Evolutionary conservation across 148 eudicot species (phyloP), one percentile per base, ranked within the genome.

Genomic region (Talinum fruticosum): DNA sequence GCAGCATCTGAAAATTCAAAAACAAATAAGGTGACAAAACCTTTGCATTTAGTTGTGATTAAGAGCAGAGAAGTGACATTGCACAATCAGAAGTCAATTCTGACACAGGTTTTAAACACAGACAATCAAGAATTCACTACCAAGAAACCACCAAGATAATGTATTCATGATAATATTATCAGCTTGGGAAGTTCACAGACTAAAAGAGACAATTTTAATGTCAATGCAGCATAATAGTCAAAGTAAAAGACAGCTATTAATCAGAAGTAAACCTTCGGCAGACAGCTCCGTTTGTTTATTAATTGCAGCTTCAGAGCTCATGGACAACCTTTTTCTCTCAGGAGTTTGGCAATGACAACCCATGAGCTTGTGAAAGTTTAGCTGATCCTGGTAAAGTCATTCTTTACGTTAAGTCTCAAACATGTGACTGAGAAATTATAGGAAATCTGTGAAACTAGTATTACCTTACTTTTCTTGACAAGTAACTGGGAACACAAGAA

Each of bases 351-450:
- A 90, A 54, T 73, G 79, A 73, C 87, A 91, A 59, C 97, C 97
- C 90, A 92, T 81, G 81, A 95, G 86, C 82, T 95, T 95, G 87
- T 92, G 99, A 73, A 95, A 92, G 85, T 92, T 95, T 59, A 92
- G 86, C 77, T 89, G 90, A 80, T 86, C 93, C 99, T 95, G 92
- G 70, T 71, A 84, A 75, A 74, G 68, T 45, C 38, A 66, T 16
- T 78, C 47, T 49, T 45, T 49, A 69, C 30, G 47, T 45, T 64
- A 13, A 37, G 77, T 65, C 74, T 73, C 74, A 64, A 62, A 72
- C 49, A 47, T 61, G 44, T 67, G 49, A 49, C 28, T 0, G 34
- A 54, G 26, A 35, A 53, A 34, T 66, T 26, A 71, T 28, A 19
- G 69, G n/a, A 79, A 53, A 19, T 30, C 64, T 10, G 54, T 77